phyloP scores from a whole-genome alignment of 2,329 filamentous ascomycete genomes.

The Aspergillus brasiliensis region DNA sequence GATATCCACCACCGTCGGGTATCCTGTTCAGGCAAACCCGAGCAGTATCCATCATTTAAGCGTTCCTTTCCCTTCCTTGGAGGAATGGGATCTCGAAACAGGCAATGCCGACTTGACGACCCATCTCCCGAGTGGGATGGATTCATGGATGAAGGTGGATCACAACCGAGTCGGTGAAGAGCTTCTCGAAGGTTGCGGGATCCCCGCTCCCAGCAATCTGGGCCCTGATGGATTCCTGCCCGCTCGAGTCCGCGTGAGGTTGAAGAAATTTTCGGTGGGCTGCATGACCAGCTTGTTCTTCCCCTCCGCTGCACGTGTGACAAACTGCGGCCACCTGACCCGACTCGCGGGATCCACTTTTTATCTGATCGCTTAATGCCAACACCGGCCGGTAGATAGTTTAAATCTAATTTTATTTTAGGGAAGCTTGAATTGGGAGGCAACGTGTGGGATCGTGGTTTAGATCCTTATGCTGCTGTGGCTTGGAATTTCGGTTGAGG shows the following conservation, averaged over 20 bases:
- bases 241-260: background rate
- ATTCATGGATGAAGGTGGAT: background rate
- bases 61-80: too few relatives aligned
- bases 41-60: background rate
- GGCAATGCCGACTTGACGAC: background rate
- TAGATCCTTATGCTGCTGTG: too few relatives aligned
- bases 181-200: background rate
- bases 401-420: conserved; percentile 3
- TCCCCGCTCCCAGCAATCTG: background rate
- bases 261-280: conserved; percentile 1
- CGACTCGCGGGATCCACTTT: background rate
- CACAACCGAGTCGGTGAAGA: background rate
- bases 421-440: too few relatives aligned
- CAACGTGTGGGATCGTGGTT: too few relatives aligned
- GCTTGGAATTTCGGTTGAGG: too few relatives aligned
- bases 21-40: conserved; percentile 1
- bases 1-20: background rate
- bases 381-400: background rate
- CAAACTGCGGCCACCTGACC: background rate
- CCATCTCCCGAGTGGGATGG: background rate
- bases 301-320: background rate
- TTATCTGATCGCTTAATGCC: background rate
- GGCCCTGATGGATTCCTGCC: background rate
- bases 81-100: background rate
- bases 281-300: background rate